Conservation (phyloP, 2,329 filamentous ascomycete species). For the Pyrenophora seminiperda region DNA sequence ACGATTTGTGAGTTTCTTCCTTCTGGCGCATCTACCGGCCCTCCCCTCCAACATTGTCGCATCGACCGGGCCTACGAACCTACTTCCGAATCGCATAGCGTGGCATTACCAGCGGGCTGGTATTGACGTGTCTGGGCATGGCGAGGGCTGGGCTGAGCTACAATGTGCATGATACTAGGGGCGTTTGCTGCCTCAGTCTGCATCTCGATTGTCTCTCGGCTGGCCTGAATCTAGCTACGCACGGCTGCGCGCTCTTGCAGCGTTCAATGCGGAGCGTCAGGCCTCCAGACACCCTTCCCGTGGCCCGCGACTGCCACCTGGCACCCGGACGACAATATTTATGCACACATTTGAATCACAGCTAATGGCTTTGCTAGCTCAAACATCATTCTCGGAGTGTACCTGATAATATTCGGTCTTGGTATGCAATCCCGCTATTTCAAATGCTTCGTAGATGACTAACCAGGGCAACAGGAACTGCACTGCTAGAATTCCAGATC, state of each 20-base stretch:
- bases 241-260: no score
- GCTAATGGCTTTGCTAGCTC: conserved; percentile 57
- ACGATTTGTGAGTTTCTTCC: conserved; percentile 51
- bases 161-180: not conserved
- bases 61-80: not conserved
- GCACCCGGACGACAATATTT: not conserved
- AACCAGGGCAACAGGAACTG: conserved; percentile 62
- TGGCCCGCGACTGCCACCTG: not conserved
- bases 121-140: not conserved
- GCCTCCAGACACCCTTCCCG: no score
- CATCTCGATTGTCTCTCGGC: not conserved
- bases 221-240: not conserved
- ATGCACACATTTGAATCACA: not conserved
- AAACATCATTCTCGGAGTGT: conserved; percentile 77
- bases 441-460: conserved; percentile 8
- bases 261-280: no score
- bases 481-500: conserved; percentile 81
- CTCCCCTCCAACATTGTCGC: not conserved
- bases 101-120: not conserved
- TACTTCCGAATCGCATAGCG: not conserved
- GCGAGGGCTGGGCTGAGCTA: not conserved
- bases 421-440: conserved; percentile 58
- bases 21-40: conserved; percentile 27
- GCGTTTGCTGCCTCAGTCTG: not conserved
- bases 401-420: conserved; percentile 89